Base-by-base conservation (phyloP, 129 eudicot genomes). In the Lactuca sativa region DNA sequence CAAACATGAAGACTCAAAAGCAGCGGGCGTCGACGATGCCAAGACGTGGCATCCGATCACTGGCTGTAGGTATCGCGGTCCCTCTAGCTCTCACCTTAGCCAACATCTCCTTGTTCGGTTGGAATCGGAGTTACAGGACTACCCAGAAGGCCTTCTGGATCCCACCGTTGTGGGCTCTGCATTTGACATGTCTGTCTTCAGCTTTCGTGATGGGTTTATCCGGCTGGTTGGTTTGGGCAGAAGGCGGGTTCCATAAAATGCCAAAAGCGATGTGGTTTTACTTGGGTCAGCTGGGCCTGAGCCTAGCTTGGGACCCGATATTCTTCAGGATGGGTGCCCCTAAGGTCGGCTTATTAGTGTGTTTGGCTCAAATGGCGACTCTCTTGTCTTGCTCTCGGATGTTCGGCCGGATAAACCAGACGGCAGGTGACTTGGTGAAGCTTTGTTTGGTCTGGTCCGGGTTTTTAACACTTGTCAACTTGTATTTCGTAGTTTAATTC, bases 211-310 rank as follows among this genome's bases (percentile, higher is more conserved):
- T 88, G 92, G 92, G 95, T 33, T 71, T 89, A 5, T 84, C 95
- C 9, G 96, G 82, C 0, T 92, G 96, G 96, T 91, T 92, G 0
- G 84, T 89, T 1, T 92, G 98, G 98, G 98, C 95, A 37, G 95
- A 83, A 2, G 96, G 88, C 5, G 98, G 95, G 74, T 86, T 92
- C 51, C 98, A 89, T 55, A 43, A 70, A 12, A 53, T 76, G 12
- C 98, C 96, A 17, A 30, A 4, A 2, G 86, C 90, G 3, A 37
- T 85, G 60, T 69, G 72, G 12, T 52, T 80, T 37, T 92, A 84
- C 32, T 48, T 86, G 82, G 82, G 82, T 18, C 95, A 86, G 67
- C 71, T 92, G 4, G 90, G 66, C 15, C 60, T 92, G 32, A 74
- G 95, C 43, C 43, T 92, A 70, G 81, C 69, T 5, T 92, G 98